phyloP scores from a whole-genome alignment of 108 stramenopile genomes.

The Cyclostephanos tholiformis region DNA sequence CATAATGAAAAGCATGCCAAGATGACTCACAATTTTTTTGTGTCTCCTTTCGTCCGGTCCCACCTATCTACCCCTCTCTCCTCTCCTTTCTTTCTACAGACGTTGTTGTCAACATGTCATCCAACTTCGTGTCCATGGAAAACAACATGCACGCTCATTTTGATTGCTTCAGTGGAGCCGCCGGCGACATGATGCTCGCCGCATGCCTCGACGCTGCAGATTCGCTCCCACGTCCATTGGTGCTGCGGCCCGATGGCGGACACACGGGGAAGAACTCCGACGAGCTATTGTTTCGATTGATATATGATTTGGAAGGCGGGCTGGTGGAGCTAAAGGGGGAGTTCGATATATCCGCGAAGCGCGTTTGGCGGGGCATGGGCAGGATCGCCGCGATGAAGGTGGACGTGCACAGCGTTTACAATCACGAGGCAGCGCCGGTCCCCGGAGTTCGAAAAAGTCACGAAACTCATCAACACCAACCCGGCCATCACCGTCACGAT shows the following conservation, averaged over 20 bases:
- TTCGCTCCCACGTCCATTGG: conserved; percentile 28
- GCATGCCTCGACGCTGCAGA: conserved; percentile 73
- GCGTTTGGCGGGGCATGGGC: conserved; percentile 69
- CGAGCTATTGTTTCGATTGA: conserved; percentile 45
- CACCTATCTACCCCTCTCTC: not conserved
- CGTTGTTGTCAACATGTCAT: not conserved
- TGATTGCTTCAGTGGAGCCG: conserved; percentile 85
- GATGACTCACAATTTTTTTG: too few relatives aligned
- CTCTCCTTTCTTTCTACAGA: not conserved
- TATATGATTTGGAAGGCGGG: conserved; percentile 54
- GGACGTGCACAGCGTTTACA: conserved; percentile 60
- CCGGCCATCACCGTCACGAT: conserved; percentile 14
- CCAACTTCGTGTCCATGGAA: not conserved
- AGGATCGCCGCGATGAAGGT: conserved; percentile 73
- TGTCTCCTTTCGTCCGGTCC: too few relatives aligned
- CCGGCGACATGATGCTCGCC: conserved; percentile 87
- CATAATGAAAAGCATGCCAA: too few relatives aligned
- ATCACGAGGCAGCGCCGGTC: conserved; percentile 71
- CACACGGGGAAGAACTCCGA: conserved; percentile 15
- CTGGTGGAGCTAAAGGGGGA: conserved; percentile 71
- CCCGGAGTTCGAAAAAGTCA: conserved; percentile 44
- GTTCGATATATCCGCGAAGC: conserved; percentile 49
- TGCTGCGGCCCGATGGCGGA: not conserved
- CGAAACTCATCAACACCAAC: not conserved
- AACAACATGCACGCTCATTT: conserved; percentile 66